Conservation (phyloP, 768 basidiomycete species). For the Baorangia bicolor region DNA sequence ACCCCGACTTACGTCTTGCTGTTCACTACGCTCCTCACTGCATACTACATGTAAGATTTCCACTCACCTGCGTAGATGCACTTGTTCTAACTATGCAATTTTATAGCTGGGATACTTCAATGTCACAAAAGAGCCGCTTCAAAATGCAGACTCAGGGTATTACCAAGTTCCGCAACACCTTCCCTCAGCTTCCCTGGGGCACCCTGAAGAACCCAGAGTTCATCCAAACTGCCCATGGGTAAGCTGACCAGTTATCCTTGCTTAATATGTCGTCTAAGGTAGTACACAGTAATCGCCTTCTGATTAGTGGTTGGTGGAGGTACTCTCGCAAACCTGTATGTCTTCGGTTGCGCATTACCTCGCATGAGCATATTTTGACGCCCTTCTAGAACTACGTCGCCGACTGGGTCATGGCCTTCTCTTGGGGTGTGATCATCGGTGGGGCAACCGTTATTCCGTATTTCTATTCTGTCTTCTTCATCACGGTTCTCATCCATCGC, state of each 20-base stretch:
- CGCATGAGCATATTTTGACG: neutral
- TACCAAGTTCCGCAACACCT: slow-evolving; percentile 80
- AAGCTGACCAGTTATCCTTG: slow-evolving; percentile 13
- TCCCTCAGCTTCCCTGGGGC: slow-evolving; percentile 89
- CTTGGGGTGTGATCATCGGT: slow-evolving; percentile 81
- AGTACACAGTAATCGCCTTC: slow-evolving; percentile 72
- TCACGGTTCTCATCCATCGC: slow-evolving; percentile 87
- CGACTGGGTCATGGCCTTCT: slow-evolving; percentile 84
- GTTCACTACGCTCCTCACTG: slow-evolving; percentile 72
- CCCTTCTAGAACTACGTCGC: slow-evolving; percentile 81
- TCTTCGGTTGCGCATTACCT: slow-evolving; percentile 3
- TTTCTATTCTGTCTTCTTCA: slow-evolving; percentile 97
- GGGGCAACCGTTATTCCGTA: slow-evolving; percentile 83
- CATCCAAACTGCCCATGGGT: slow-evolving; percentile 95
- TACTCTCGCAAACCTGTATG: slow-evolving; percentile 89
- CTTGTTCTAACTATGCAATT: neutral
- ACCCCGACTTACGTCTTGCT: slow-evolving; percentile 70
- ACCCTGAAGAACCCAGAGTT: slow-evolving; percentile 83
- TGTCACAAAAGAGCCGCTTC: slow-evolving; percentile 97
- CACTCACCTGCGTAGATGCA: neutral
- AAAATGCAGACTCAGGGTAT: slow-evolving; percentile 96
- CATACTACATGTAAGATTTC: slow-evolving; percentile 75
- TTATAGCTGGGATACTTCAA: slow-evolving; percentile 84
- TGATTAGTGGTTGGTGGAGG: slow-evolving; percentile 93
- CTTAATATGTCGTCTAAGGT: slow-evolving; percentile 5